Evolutionary conservation across 176 grass and related monocot genomes (phyloP), one percentile per base, ranked within the genome.

Genomic region (Tuctoria greenei): DNA sequence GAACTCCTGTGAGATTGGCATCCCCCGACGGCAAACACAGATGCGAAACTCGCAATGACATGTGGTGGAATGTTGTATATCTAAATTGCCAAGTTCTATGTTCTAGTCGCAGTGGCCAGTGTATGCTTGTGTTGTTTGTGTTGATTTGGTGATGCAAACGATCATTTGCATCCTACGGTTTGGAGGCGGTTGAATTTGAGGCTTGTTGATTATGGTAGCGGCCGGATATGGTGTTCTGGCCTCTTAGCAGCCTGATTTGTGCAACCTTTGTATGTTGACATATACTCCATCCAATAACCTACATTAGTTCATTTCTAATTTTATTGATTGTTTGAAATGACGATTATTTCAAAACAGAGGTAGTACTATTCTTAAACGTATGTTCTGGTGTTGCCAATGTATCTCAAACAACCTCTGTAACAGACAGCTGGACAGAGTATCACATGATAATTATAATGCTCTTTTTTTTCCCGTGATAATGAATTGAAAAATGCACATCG

Each of bases 1-100:
- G 8, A 98, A 98, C 27, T 85, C 91, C 1, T 98, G 95, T 0
- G 95, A 98, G 64, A 94, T 98, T 6, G 95, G 95, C 7, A 41
- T 94, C 59, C 89, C 95, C 17, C 80, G 95, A 5, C 88, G 95
- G 13, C 95, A 98, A 57, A 92, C 91, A 13, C 88, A 84, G 60
- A 28, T 59, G 63, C 77, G 76, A 17, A 84, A 40, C 74, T 78
- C 74, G 8, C 68, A 58, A 40, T 67, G 50, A 62, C n/a, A n/a
- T n/a, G n/a, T 82, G 73, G 3, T 23, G 20, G 21, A 64, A 31
- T 17, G 18, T 24, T 20, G 23, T 20, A 17, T 42, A 17, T 42
- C n/a, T 25, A 55, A n/a, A 42, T 42, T 80, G 69, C 20, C 51
- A 52, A 45, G 52, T 58, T 58, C 76, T 26, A 38, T 61, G 12